Percentiles rank a stretch among this genome's conserved stretches.
These are phyloP conservation scores for Auriscalpium vulgare DNA, from an alignment of 768 basidiomycete species.

Conservation along the genomic window DNA sequence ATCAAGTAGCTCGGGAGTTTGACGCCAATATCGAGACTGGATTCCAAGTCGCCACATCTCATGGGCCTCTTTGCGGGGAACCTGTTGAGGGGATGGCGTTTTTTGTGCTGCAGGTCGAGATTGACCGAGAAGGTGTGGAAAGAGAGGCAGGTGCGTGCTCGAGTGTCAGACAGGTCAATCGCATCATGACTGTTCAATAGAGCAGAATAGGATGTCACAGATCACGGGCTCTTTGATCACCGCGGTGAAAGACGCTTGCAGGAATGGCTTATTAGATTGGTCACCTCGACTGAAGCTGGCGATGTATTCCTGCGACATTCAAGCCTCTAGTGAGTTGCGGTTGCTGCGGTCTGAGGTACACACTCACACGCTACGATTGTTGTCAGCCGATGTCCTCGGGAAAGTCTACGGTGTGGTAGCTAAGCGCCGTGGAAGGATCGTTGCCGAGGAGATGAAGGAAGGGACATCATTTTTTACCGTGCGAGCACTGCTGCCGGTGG, in stretches of 20 bases:
- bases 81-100: conserved; percentile 91
- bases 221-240: conserved; percentile 89
- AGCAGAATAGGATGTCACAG: conserved; percentile 73
- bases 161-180: conserved; percentile 1
- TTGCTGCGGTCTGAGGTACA: not conserved
- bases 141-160: conserved; percentile 56
- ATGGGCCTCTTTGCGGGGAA: conserved; percentile 92
- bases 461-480: conserved; percentile 94
- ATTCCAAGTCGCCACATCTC: conserved; percentile 90
- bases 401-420: conserved; percentile 97
- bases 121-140: conserved; percentile 51
- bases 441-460: conserved; percentile 98
- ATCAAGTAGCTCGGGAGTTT: conserved; percentile 41
- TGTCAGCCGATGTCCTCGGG: conserved; percentile 86
- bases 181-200: conserved; percentile 31
- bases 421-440: conserved; percentile 81
- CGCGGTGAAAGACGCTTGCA: conserved; percentile 80
- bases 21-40: conserved; percentile 84
- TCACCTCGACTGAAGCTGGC: conserved; percentile 94
- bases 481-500: conserved; percentile 84
- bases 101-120: conserved; percentile 70
- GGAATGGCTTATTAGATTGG: conserved; percentile 90
- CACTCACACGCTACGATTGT: conserved; percentile 9
- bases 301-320: conserved; percentile 98
- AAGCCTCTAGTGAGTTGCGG: conserved; percentile 77